A percentile compares a stretch with the other conserved stretches of the same genome.
phyloP scores from a whole-genome alignment of 1,284 basidiomycete genomes.

The Takashimella koratensis region DNA sequence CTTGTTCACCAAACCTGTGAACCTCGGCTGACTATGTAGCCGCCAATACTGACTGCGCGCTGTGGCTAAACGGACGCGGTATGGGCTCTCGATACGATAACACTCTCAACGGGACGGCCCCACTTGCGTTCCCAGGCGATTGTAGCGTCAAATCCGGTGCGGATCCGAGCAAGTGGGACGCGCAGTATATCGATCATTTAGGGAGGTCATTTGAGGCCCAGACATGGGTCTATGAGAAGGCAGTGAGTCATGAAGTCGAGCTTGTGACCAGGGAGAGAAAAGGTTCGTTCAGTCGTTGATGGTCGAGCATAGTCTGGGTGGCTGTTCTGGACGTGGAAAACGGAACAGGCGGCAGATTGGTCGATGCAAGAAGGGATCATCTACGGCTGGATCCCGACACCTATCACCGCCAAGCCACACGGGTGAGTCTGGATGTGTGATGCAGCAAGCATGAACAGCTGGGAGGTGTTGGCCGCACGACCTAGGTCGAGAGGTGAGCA shows the following conservation, averaged over 20 bases:
- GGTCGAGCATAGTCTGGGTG: constrained; percentile 24
- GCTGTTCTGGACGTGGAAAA: constrained; percentile 45
- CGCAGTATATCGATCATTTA: constrained; percentile 73
- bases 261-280: too few relatives aligned
- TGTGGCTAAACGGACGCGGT: constrained; percentile 61
- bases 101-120: constrained; percentile 37
- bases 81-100: constrained; percentile 74
- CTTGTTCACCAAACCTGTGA: too few relatives aligned
- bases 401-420: constrained; percentile 35
- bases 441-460: too few relatives aligned
- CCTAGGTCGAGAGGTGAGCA: too few relatives aligned
- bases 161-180: constrained; percentile 61
- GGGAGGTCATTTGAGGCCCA: constrained; percentile 81
- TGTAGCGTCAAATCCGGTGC: constrained; percentile 69
- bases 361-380: constrained; percentile 37
- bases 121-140: constrained; percentile 53
- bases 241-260: too few relatives aligned
- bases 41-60: constrained; percentile 30
- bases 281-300: too few relatives aligned
- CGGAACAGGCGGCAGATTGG: constrained; percentile 64
- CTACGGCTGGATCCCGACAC: constrained; percentile 42
- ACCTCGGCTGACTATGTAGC: too few relatives aligned
- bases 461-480: too few relatives aligned
- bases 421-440: constrained; percentile 33
- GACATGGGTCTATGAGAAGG: constrained; percentile 50